Base-by-base conservation (phyloP, 2,329 filamentous ascomycete genomes). In the Lasiodiplodia sp. region DNA sequence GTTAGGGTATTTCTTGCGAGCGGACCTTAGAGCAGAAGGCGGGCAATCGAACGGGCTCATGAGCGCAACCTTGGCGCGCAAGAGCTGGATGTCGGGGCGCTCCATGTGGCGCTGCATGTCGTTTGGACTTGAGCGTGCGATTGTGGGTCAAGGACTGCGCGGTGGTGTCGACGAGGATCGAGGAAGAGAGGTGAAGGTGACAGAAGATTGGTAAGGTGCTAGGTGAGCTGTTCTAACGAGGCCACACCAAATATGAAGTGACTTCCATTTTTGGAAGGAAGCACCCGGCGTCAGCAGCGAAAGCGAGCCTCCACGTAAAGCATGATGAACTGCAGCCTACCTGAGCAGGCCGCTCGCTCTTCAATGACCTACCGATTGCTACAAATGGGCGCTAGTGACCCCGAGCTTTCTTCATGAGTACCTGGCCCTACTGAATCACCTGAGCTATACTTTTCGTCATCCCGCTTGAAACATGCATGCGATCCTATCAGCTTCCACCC, bases 21-120 rank as follows among this genome's bases (percentile, higher is more conserved):
- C 91, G 21, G 93, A 89, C 75, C 97, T 93, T 76, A 97, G 97
- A 57, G 98, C 92, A 49, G 94, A 93, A 14, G 55, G 25, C 25
- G 55, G 65, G 31, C 65, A 60, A 18, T 31, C 31, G 12, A 53
- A n/a, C 40, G 23, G 18, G 55, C 40, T 37, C 28, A 52, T 60
- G 65, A 67, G 34, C 38, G 28, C 47, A 12, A 67, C 40, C 28
- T 67, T 67, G 65, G 53, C 53, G 55, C 55, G 65, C n/a, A 67
- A 47, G 31, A 67, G 40, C 23, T 60, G 40, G 38, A 67, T 47
- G n/a, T 52, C 23, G 47, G n/a, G 38, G n/a, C 7, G 28, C 8
- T 1, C 4, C 53, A 51, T 40, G n/a, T 47, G 38, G n/a, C 7
- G 28, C 8, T 1, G 8, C 53, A 51, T 40, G n/a, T 47, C 25